These are phyloP conservation scores for Pseudonectria foliicola DNA, from an alignment of 2,329 filamentous ascomycete genomes.

Conservation along the genomic window DNA sequence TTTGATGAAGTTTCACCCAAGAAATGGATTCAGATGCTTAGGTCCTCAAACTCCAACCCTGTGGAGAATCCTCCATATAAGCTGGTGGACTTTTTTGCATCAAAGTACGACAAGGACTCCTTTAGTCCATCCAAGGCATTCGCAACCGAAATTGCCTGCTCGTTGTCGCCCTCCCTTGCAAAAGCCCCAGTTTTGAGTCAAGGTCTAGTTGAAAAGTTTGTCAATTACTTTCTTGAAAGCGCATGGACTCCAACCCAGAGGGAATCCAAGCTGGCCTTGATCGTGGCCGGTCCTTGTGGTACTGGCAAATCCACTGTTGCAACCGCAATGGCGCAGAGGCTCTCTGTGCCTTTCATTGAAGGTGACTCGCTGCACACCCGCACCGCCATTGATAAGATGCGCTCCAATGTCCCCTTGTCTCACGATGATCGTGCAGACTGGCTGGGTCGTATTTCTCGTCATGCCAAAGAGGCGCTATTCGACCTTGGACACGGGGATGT, in stretches of 20 bases:
- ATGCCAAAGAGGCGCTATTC: slow-evolving; percentile 16
- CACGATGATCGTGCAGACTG: slow-evolving; percentile 27
- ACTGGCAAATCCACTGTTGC: slow-evolving; percentile 34
- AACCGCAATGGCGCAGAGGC: slow-evolving; percentile 18
- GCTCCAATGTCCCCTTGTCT: slow-evolving; percentile 19
- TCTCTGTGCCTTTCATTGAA: slow-evolving; percentile 31
- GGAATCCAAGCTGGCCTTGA: slow-evolving; percentile 19
- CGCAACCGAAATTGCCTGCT: slow-evolving; percentile 29
- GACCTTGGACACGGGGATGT: slow-evolving; percentile 22
- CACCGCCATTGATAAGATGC: slow-evolving; percentile 27
- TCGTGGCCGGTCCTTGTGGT: slow-evolving; percentile 34
- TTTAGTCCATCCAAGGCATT: slow-evolving; percentile 37
- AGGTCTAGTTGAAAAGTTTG: slow-evolving; percentile 31
- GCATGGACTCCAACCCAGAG: slow-evolving; percentile 32
- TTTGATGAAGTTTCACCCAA: slow-evolving; percentile 36
- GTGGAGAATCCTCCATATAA: slow-evolving; percentile 43
- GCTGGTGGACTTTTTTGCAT: slow-evolving; percentile 43
- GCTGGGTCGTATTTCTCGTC: slow-evolving; percentile 21
- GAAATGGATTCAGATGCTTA: slow-evolving; percentile 36
- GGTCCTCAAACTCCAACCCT: slow-evolving; percentile 36
- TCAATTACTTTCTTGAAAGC: slow-evolving; percentile 25
- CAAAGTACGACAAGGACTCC: slow-evolving; percentile 31
- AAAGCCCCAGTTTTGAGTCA: slow-evolving; percentile 27
- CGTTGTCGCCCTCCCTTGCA: slow-evolving; percentile 38
- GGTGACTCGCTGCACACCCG: slow-evolving; percentile 31